Evolutionary conservation across 768 basidiomycete genomes (phyloP).

Genomic region (Tremella yokohamensis): DNA sequence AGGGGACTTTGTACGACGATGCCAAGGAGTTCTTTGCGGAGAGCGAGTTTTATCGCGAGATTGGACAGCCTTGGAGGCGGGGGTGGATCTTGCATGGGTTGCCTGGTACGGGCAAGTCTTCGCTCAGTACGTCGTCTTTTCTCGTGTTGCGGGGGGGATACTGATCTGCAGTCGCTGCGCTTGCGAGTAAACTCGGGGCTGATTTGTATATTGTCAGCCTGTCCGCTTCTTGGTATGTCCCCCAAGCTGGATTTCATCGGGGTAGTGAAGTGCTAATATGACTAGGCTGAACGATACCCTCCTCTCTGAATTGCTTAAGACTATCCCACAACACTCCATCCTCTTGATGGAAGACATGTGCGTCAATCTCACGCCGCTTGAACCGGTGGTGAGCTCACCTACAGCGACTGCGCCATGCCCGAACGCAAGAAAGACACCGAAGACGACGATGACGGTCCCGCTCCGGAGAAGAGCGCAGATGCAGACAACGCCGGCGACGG

Average conservation of each 20-base stretch:
- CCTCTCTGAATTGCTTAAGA: not conserved
- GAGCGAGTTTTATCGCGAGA: constrained; percentile 15
- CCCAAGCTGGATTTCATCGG: not conserved
- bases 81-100: constrained; percentile 27
- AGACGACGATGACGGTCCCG: not conserved
- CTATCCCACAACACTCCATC: constrained; percentile 2
- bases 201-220: constrained; percentile 23
- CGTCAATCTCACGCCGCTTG: not conserved
- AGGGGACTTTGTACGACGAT: constrained; percentile 19
- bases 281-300: constrained; percentile 11
- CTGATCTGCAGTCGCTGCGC: constrained; percentile 16
- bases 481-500: constrained; percentile 9
- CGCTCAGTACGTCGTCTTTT: constrained; percentile 19
- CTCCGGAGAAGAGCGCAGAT: not conserved
- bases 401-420: constrained; percentile 11
- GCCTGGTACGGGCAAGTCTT: constrained; percentile 29
- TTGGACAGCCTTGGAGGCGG: constrained; percentile 20
- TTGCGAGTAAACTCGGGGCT: constrained; percentile 17
- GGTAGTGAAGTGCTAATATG: not conserved
- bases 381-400: not conserved
- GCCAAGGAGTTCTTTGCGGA: constrained; percentile 18
- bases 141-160: not conserved
- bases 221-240: constrained; percentile 26
- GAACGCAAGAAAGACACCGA: not conserved
- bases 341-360: constrained; percentile 19